Base-by-base conservation (phyloP, 441 rosid genomes). In the Adansonia gregorii region DNA sequence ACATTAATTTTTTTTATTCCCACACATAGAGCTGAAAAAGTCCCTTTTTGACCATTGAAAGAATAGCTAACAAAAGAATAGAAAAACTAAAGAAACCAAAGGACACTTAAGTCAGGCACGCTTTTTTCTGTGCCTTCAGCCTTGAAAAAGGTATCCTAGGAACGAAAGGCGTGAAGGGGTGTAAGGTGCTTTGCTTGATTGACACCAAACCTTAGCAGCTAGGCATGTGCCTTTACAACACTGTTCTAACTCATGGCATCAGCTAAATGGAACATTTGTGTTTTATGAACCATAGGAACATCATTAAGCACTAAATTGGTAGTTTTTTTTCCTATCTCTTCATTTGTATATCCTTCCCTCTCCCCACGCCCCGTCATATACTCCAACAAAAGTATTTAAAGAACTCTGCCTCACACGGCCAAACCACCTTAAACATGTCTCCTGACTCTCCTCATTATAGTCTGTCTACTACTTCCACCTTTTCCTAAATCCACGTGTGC, bases 131-230 rank as follows among this genome's bases (percentile, higher is more conserved):
- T 5, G 2, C 71, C 52, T 66, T 67, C 9, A 67, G 54, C 54
- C 52, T 17, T 31, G 20, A 58, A 58, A 56, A 56, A 6, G 8
- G 3, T 56, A 3, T 2, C 4, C 22, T 19, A 17, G 24, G 11
- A 9, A 12, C 43, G 11, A 61, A 24, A 27, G 45, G 12, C 1
- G 1, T 31, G n/a, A 61, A 61, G 3, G 3, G 9, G 17, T 61
- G 39, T 14, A 24, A 24, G 41, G 66, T 4, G 43, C 66, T 61
- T 61, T 48, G 56, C 35, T 68, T 46, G 72, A 67, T 46, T 48
- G 56, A 12, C 55, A 46, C 39, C 11, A 55, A 2, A 67, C 5
- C 56, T 46, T 48, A 22, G 41, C 17, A 68, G 56, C 56, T 68
- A 67, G 14, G 17, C 54, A 45, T 10, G 39, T 20, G 17, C 39